Base-by-base conservation (phyloP, 257 asterid genomes). In the Solanum ossicruentum region DNA sequence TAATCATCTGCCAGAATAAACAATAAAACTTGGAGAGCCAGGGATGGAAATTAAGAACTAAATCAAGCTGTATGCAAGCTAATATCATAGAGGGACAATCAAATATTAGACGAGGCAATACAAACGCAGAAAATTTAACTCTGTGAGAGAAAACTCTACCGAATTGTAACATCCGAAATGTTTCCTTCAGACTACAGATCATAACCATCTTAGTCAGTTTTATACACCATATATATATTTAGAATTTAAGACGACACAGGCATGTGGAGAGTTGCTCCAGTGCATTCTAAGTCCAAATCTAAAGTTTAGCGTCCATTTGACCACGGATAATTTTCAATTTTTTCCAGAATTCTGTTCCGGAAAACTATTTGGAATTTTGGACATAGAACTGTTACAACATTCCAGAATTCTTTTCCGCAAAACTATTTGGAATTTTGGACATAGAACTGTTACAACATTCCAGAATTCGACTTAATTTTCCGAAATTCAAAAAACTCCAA, bases 1-100 rank as follows among this genome's bases (percentile, higher is more conserved):
- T 91, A 85, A 92, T 89, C 98, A 97, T 97, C 99, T 97, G 96
- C 87, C 87, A 83, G 85, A 86, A 70, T 51, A 79, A 63, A 85
- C 85, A 67, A 57, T 78, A 71, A 83, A 88, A 56, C 72, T 54
- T 54, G 20, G 77, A 75, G 78, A 43, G 4, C 32, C 36, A 12
- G 39, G 65, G 26, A 78, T 52, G 47, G 82, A 51, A 51, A 52
- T 5, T 78, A 8, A 77, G 65, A 78, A 26, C 47, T 28, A 78
- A 78, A 52, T 78, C 65, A 78, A 52, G 82, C 61, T 26, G 26
- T 78, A 54, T 16, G 65, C 17, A 17, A 36, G 28, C 26, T 52
- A 23, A 51, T 77, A 49, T 52, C 55, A 71, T 20, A 71, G 54
- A 41, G 80, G 21, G 8, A 8, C 13, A 1, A 77, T 23, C 63